These are phyloP conservation scores for Laetiporus sulphureus DNA, from an alignment of 1,284 basidiomycete species.

Conservation along the genomic window DNA sequence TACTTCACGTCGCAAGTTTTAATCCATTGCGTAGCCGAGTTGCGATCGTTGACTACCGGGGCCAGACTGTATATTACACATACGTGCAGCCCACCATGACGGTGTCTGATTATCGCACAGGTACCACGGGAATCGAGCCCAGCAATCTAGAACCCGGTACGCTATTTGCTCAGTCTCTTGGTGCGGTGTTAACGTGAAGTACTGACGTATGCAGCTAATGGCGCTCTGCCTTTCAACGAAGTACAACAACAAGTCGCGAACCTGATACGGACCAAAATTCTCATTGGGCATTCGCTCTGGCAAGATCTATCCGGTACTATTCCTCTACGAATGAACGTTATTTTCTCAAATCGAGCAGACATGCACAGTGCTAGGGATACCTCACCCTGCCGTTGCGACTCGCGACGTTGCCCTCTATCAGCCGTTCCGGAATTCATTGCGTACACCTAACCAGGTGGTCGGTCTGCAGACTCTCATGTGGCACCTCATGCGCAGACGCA, in stretches of 20 bases:
- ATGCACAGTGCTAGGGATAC: conserved; percentile 72
- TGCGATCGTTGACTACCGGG: conserved; percentile 58
- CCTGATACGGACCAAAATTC: conserved; percentile 55
- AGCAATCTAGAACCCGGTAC: conserved; percentile 35
- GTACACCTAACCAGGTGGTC: conserved; percentile 54
- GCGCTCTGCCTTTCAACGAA: conserved; percentile 45
- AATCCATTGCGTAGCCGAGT: conserved; percentile 47
- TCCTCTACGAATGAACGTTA: too few species aligned
- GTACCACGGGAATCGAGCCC: conserved; percentile 62
- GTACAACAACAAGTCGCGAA: conserved; percentile 61
- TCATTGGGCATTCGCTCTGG: conserved; percentile 74
- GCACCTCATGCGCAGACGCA: conserved; percentile 71
- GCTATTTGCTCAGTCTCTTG: too few species aligned
- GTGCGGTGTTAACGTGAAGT: too few species aligned
- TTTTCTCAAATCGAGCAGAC: too few species aligned
- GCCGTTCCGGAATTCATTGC: conserved; percentile 67
- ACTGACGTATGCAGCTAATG: too few species aligned
- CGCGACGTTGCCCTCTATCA: conserved; percentile 75
- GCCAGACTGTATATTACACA: conserved; percentile 48
- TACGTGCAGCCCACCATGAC: conserved; percentile 63
- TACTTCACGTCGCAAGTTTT: too few species aligned
- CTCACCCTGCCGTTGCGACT: conserved; percentile 73
- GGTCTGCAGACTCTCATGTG: conserved; percentile 73
- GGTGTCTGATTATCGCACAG: conserved; percentile 68
- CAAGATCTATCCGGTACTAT: conserved; percentile 73